Evolutionary conservation across 1,139 yeast genomes (phyloP).

Genomic region (Yamadazyma epiphylla): DNA sequence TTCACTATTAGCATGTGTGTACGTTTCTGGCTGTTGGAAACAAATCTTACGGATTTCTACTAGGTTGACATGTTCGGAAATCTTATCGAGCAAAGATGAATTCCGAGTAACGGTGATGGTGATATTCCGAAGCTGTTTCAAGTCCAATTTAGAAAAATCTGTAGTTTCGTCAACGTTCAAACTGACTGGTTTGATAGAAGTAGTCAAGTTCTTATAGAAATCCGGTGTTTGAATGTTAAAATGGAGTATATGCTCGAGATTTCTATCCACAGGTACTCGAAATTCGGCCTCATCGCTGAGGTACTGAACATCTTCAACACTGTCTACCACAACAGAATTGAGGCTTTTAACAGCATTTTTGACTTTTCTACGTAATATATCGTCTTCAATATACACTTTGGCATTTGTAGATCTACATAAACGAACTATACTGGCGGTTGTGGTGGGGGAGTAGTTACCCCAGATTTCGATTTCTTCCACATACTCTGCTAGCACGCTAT

Average conservation of each 20-base stretch:
- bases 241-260: background rate
- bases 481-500: constrained; percentile 20
- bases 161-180: constrained; percentile 4
- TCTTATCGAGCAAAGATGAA: background rate
- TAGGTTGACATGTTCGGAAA: constrained; percentile 2
- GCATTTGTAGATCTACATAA: constrained; percentile 1
- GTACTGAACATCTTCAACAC: constrained; percentile 2
- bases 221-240: constrained; percentile 1
- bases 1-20: constrained; percentile 9
- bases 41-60: constrained; percentile 7
- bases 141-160: constrained; percentile 1
- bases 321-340: constrained; percentile 8
- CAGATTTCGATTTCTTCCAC: constrained; percentile 21
- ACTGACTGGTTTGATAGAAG: constrained; percentile 4
- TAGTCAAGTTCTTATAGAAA: constrained; percentile 4
- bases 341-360: constrained; percentile 3
- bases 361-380: constrained; percentile 5
- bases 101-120: background rate
- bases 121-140: constrained; percentile 2
- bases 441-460: constrained; percentile 29
- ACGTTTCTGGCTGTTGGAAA: constrained; percentile 5
- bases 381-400: constrained; percentile 9
- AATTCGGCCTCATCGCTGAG: constrained; percentile 9
- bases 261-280: background rate
- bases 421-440: constrained; percentile 16